phyloP scores from a whole-genome alignment of 768 basidiomycete species.

The Podaxis mareebaensis region DNA sequence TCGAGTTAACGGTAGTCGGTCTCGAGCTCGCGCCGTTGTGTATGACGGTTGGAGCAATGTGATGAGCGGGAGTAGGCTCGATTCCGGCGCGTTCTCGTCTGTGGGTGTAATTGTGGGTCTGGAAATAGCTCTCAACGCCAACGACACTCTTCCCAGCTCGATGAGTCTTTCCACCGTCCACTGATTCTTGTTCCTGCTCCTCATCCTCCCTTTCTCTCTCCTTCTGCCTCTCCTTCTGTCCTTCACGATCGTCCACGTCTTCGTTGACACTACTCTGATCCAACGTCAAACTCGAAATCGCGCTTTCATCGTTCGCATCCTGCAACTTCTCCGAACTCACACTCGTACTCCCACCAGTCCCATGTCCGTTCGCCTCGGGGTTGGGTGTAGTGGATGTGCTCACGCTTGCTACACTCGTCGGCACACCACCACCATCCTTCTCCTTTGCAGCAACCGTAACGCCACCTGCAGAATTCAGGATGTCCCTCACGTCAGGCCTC shows the following conservation, averaged over 20 bases:
- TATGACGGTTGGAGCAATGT: conserved; percentile 14
- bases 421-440: background rate
- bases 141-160: conserved; percentile 23
- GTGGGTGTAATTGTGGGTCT: background rate
- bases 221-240: conserved; percentile 14
- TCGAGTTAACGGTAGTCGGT: conserved; percentile 23
- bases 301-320: conserved; percentile 40
- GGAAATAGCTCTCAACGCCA: conserved; percentile 13
- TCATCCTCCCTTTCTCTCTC: conserved; percentile 23
- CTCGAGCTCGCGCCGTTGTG: conserved; percentile 11
- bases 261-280: conserved; percentile 31
- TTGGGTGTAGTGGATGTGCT: conserved; percentile 27
- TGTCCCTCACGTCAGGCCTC: conserved; percentile 33
- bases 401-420: background rate
- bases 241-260: conserved; percentile 16
- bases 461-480: conserved; percentile 18
- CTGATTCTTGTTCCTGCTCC: conserved; percentile 22
- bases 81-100: conserved; percentile 13
- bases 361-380: conserved; percentile 30
- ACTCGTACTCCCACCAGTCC: background rate
- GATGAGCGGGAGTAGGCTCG: conserved; percentile 12
- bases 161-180: conserved; percentile 33
- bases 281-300: conserved; percentile 56
- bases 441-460: background rate
- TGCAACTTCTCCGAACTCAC: conserved; percentile 31